A percentile compares a stretch with the other conserved stretches of the same genome.
Conservation (phyloP, 495 filamentous ascomycete species). For the Penicillium daleae region DNA sequence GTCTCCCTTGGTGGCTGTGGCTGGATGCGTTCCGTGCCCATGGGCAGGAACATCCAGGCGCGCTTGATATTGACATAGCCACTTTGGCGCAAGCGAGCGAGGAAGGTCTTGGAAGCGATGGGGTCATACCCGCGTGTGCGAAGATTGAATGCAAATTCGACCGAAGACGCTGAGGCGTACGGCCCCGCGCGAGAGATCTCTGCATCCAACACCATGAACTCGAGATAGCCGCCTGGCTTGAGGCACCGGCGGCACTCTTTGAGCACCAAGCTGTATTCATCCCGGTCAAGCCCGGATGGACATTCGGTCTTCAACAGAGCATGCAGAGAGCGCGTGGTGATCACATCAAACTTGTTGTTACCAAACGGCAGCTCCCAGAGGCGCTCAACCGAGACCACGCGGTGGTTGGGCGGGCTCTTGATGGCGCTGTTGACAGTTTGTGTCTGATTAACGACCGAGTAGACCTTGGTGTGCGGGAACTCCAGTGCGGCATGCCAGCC, state of each 20-base stretch:
- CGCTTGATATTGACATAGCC: constrained; percentile 82
- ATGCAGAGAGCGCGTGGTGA: constrained; percentile 89
- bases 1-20: constrained; percentile 50
- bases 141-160: constrained; percentile 88
- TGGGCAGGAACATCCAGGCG: constrained; percentile 87
- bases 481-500: constrained; percentile 89
- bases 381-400: constrained; percentile 70
- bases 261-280: constrained; percentile 89
- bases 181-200: constrained; percentile 84
- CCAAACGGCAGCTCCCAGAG: constrained; percentile 85
- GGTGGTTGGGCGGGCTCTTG: constrained; percentile 84
- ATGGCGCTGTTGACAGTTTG: constrained; percentile 70
- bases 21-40: constrained; percentile 66
- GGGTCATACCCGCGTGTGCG: constrained; percentile 88
- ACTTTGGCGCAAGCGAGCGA: constrained; percentile 69
- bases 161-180: constrained; percentile 73
- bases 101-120: constrained; percentile 74
- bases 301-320: constrained; percentile 71
- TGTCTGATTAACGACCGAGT: constrained; percentile 77
- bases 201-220: constrained; percentile 86
- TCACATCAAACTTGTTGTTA: constrained; percentile 85
- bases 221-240: constrained; percentile 89
- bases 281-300: constrained; percentile 55
- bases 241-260: constrained; percentile 86
- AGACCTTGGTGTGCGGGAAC: constrained; percentile 81